Evolutionary conservation across 2,329 filamentous ascomycete genomes (phyloP).

Genomic region (Ciborinia camelliae): DNA sequence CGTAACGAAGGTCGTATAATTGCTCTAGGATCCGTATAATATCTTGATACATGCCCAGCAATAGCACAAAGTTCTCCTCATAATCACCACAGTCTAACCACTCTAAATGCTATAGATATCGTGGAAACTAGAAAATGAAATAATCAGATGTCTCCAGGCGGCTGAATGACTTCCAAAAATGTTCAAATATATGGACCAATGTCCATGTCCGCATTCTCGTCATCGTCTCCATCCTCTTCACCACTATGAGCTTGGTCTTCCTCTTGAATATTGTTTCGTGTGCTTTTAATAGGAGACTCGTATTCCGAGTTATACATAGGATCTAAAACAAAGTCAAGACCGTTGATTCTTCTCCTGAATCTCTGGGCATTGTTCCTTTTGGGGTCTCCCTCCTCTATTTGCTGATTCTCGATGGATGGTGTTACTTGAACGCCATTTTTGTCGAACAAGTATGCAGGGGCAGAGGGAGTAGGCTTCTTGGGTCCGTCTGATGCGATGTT

Average conservation of each 20-base stretch:
- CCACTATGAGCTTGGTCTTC: not conserved
- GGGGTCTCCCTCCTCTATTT: constrained; percentile 44
- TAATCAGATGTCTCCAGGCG: not conserved
- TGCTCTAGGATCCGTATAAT: too few species aligned
- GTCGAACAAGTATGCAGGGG: constrained; percentile 46
- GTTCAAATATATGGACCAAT: not conserved
- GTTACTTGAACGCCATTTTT: constrained; percentile 54
- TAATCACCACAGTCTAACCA: too few species aligned
- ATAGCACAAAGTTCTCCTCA: too few species aligned
- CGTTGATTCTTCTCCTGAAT: constrained; percentile 22
- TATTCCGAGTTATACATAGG: constrained; percentile 7
- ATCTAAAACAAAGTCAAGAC: constrained; percentile 20
- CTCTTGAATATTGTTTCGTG: not conserved
- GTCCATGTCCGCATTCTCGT: not conserved
- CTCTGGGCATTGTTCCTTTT: constrained; percentile 30
- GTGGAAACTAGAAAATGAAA: not conserved
- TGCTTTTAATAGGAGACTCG: constrained; percentile 8
- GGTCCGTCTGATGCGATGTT: constrained; percentile 21
- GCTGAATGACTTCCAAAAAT: not conserved
- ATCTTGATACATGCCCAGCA: too few species aligned
- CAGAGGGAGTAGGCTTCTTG: constrained; percentile 3
- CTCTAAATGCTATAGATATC: not conserved
- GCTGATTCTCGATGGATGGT: constrained; percentile 52
- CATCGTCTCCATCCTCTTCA: not conserved
- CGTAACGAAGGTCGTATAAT: too few species aligned